Evolutionary conservation across 2,329 filamentous ascomycete genomes (phyloP).

Genomic region (Pyrenophora seminiperda): DNA sequence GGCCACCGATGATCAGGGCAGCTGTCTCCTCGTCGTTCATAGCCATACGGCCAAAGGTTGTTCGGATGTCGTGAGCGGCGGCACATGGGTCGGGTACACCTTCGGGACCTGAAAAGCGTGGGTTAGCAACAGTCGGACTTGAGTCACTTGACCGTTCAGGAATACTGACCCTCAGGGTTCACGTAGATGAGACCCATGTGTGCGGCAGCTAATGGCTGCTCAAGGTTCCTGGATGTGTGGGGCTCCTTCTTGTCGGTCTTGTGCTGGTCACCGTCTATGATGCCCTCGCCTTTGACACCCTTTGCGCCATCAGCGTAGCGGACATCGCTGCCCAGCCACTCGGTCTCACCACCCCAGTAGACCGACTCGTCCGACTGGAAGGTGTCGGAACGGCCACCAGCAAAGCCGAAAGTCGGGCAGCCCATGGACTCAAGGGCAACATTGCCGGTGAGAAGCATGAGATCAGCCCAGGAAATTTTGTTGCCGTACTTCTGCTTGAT

Average conservation of each 20-base stretch:
- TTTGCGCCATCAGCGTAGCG: constrained; percentile 64
- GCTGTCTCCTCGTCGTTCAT: constrained; percentile 86
- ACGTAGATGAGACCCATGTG: constrained; percentile 83
- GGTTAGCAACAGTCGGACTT: constrained; percentile 7
- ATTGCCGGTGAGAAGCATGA: constrained; percentile 73
- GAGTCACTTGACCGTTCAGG: neutral
- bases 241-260: constrained; percentile 40
- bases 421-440: constrained; percentile 79
- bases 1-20: constrained; percentile 77
- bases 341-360: constrained; percentile 77
- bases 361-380: constrained; percentile 77
- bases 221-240: constrained; percentile 64
- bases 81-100: constrained; percentile 71
- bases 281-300: constrained; percentile 52
- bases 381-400: constrained; percentile 71
- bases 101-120: constrained; percentile 62
- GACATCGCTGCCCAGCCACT: constrained; percentile 75
- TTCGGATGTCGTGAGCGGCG: constrained; percentile 72
- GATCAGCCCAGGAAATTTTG: constrained; percentile 81
- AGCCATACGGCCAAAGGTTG: constrained; percentile 77
- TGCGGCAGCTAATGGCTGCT: constrained; percentile 69
- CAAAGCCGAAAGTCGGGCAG: constrained; percentile 74
- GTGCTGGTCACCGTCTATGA: constrained; percentile 40
- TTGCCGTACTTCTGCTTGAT: constrained; percentile 85
- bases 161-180: constrained; percentile 65